Evolutionary conservation across 139 green algal genomes (phyloP).

Genomic region (Desmodesmus armatus): DNA sequence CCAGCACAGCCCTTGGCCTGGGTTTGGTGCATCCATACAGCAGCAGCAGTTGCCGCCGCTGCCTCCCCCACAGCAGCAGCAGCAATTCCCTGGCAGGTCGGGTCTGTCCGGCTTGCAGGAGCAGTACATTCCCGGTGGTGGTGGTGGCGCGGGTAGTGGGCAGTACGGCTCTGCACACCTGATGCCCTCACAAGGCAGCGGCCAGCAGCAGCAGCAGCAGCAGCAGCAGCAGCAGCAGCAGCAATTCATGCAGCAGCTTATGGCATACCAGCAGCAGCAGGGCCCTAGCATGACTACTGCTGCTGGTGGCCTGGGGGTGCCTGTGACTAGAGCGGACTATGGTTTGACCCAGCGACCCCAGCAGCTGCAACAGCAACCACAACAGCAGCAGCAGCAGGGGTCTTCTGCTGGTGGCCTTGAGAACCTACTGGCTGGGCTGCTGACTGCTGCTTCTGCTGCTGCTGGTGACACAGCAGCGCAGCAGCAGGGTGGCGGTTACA

Average conservation of each 20-base stretch:
- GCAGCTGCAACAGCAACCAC: neutral
- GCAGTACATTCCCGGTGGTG: too few relatives aligned
- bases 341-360: neutral
- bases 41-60: neutral
- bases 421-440: too few relatives aligned
- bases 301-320: neutral
- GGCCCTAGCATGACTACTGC: neutral
- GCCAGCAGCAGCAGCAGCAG: neutral
- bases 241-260: neutral
- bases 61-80: slow-evolving; percentile 8
- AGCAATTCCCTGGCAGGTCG: too few relatives aligned
- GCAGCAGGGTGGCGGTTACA: neutral
- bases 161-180: neutral
- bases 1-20: neutral
- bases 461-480: neutral
- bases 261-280: neutral
- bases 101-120: too few relatives aligned
- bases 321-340: neutral
- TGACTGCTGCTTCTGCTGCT: neutral
- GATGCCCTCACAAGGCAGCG: too few relatives aligned
- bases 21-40: neutral
- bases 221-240: neutral
- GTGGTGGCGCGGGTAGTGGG: neutral
- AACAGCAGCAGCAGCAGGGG: neutral
- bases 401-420: neutral